Conservation (phyloP, 495 filamentous ascomycete species). For the Umbilicaria muhlenbergii region DNA sequence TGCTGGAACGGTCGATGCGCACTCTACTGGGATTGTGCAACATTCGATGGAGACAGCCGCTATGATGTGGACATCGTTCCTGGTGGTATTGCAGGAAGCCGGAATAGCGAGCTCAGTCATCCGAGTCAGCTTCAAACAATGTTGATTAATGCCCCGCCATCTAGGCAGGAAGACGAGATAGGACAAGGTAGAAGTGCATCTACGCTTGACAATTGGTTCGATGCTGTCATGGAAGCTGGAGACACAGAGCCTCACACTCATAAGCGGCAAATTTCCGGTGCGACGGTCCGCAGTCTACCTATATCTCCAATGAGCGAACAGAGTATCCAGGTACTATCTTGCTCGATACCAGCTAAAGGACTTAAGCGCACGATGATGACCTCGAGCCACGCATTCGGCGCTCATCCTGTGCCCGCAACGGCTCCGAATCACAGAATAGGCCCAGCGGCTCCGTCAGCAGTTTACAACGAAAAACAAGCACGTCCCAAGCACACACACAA, state of each 20-base stretch:
- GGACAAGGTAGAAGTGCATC: slow-evolving; percentile 18
- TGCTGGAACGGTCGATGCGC: slow-evolving; percentile 91
- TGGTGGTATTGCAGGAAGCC: slow-evolving; percentile 47
- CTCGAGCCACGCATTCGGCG: slow-evolving; percentile 29
- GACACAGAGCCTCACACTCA: slow-evolving; percentile 18
- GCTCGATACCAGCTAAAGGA: slow-evolving; percentile 60
- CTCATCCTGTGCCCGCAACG: slow-evolving; percentile 47
- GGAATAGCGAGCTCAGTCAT: slow-evolving; percentile 28
- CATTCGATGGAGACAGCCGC: slow-evolving; percentile 34
- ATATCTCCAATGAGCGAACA: slow-evolving; percentile 35
- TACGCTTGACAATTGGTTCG: slow-evolving; percentile 26
- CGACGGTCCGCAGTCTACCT: slow-evolving; percentile 28
- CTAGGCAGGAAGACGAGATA: slow-evolving; percentile 25
- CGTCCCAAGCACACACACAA: slow-evolving; percentile 41
- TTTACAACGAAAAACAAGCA: slow-evolving; percentile 11
- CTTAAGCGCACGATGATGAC: slow-evolving; percentile 29
- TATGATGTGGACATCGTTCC: slow-evolving; percentile 57
- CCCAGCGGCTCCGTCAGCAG: slow-evolving; percentile 12
- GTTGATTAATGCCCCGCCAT: slow-evolving; percentile 25
- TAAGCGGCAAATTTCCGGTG: slow-evolving; percentile 28
- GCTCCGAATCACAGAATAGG: slow-evolving; percentile 23
- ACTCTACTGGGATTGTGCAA: slow-evolving; percentile 67
- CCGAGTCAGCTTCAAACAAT: slow-evolving; percentile 26
- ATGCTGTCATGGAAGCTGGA: slow-evolving; percentile 32
- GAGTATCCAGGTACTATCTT: slow-evolving; percentile 57